Evolutionary conservation across 345 rosid species (phyloP), one percentile per base, ranked within the genome.

Genomic region (Rubroshorea leprosula): DNA sequence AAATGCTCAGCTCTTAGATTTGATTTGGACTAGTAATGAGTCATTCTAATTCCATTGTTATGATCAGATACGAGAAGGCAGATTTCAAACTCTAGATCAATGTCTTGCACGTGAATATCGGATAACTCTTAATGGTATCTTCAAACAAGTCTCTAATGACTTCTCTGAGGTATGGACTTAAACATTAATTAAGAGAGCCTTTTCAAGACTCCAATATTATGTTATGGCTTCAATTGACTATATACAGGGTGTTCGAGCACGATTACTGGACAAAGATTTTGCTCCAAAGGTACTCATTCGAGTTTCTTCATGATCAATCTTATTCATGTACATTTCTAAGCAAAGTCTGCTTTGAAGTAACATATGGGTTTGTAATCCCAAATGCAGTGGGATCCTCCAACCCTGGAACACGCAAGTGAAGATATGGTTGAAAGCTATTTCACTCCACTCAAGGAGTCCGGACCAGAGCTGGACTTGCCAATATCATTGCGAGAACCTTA

Each of bases 101-200:
- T 89, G 99, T 71, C 83, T 87, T 73, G 81, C 81, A 69, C 84
- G 83, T 31, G 97, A 93, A 63, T 89, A 81, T 66, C 78, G 83
- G 52, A 79, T 76, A 20, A 81, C 99, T 61, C 64, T 79, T 22
- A 66, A 76, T 39, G 78, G 76, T 54, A 77, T 87, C 72, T 82
- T 85, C 45, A 76, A 74, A 60, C 56, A 16, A 41, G 82, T 87
- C 59, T 87, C 94, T 5, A 72, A 75, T 43, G 97, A 93, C 73
- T 85, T 89, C 55, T 80, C 68, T 15, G 97, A 93, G 97, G 94
- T 87, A 80, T 7, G 43, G 2, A 20, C 54, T 26, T 19, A 17
- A 12, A 10, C 25, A 49, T 49, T 6, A 20, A 49, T 10, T 19
- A 2, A 2, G 38, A 5, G 2, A 25, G 13, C 57, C 41, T 4